Evolutionary conservation across 805 yeast genomes (phyloP), one percentile per base, ranked within the genome.

Genomic region (Lachancea kluyveri): DNA sequence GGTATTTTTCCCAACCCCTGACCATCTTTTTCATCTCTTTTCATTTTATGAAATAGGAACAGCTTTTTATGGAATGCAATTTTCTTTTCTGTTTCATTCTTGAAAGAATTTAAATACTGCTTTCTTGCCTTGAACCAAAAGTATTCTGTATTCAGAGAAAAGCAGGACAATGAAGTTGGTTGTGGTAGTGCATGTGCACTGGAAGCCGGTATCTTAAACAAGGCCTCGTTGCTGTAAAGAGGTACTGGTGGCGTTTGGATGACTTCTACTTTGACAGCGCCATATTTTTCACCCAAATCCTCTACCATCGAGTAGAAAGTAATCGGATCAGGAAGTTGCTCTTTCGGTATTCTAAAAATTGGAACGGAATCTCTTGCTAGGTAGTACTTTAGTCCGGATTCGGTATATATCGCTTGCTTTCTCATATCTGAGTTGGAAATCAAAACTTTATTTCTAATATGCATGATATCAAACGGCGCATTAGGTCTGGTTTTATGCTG

Each of bases 61-160:
- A 79, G 57, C 17, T 64, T 65, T 17, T 50, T 49, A 42, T 75
- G 69, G 42, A 79, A 78, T 15, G 58, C 51, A 5, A 68, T 53
- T 36, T 76, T 59, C 23, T 64, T 60, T 19, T 57, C 54, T 24
- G 68, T 43, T 39, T 72, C 72, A 2, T 30, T 30, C 39, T 19
- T 46, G 54, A 18, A 59, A 52, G 52, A 50, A 45, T 30, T 50
- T 41, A 39, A 32, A 37, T 23, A 41, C 57, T 30, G 67, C 24
- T 33, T 45, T 34, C 47, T 41, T 8, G 54, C 37, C 25, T 37
- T 41, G 24, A 52, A 52, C 43, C 52, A 45, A 30, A 50, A 43
- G 15, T 39, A 43, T 11, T 53, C 53, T 9, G 46, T 31, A 24
- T 43, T 29, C 9, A 45, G 28, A 17, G 34, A 30, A 17, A 40